Base-by-base conservation (phyloP, 331 rosid species). In the Rosa hybrid region DNA sequence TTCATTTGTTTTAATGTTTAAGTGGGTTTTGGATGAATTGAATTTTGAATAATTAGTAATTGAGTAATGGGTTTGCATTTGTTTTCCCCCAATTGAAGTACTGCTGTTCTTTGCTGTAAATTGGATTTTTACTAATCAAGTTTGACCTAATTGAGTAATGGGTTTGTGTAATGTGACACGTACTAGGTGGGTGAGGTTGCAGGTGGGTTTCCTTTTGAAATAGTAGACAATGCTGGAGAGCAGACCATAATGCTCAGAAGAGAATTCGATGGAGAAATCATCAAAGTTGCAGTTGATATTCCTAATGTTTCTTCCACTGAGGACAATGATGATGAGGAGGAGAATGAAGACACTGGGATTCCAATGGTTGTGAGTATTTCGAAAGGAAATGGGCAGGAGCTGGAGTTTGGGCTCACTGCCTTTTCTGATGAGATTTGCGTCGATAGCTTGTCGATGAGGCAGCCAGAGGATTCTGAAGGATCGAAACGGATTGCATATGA, bases 361-460 rank as follows among this genome's bases (percentile, higher is more conserved):
- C 99, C 97, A 25, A 80, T 95, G 73, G 94, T 91, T 42, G 94
- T 93, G 71, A 88, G 81, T 71, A 67, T 95, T 73, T 63, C 89
- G 63, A 95, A 91, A 87, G 84, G 80, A 25, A 83, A 72, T 34
- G 93, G 92, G 73, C 75, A 67, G 54, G 80, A 74, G 64, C 86
- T 95, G 59, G 97, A 95, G 86, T 89, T 95, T 81, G 91, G 98
- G 4, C 81, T 95, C 81, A 89, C 96, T 39, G 97, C 92, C 70
- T 91, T 80, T 71, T 87, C 92, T 0, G 87, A 84, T 60, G 97
- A 93, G 87, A 74, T 93, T 85, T 42, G 86, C 42, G 89, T 93
- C 4, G 99, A 93, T 82, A 84, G 92, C 87, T 82, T 95, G 84
- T 89, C 91, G 7, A 45, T 95, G 70, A 90, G 82, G 87, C 83